Evolutionary conservation across 768 basidiomycete species (phyloP).

Genomic region (Leccinum olivaceopallidum): DNA sequence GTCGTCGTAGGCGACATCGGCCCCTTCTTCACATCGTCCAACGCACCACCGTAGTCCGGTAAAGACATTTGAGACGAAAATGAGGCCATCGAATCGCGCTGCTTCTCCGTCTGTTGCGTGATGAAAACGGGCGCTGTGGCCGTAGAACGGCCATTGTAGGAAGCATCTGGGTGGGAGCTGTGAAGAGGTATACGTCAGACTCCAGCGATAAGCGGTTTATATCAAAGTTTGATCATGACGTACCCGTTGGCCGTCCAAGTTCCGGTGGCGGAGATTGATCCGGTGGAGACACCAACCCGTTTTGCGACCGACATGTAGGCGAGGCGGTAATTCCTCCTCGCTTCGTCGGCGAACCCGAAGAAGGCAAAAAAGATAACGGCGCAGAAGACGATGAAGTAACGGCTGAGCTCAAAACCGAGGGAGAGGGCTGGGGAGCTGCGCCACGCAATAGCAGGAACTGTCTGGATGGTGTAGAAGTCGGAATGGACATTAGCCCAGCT

Average conservation of each 20-base stretch:
- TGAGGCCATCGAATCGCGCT: conserved; percentile 50
- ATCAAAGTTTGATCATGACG: conserved; percentile 10
- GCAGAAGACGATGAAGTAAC: conserved; percentile 50
- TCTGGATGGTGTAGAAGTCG: conserved; percentile 38
- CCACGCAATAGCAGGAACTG: conserved; percentile 47
- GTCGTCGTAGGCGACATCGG: conserved; percentile 26
- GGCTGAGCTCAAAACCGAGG: conserved; percentile 39
- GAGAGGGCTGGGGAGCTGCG: conserved; percentile 20
- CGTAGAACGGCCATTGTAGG: conserved; percentile 22
- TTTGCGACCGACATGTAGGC: conserved; percentile 40
- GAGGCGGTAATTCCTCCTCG: conserved; percentile 53
- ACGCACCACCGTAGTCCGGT: conserved; percentile 39
- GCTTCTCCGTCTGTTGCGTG: conserved; percentile 43
- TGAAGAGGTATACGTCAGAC: neutral
- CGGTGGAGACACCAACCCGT: conserved; percentile 35
- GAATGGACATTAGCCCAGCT: conserved; percentile 51
- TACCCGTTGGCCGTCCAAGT: conserved; percentile 30
- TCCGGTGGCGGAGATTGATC: conserved; percentile 22
- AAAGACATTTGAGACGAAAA: conserved; percentile 46
- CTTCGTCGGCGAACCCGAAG: conserved; percentile 73
- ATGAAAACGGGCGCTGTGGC: conserved; percentile 45
- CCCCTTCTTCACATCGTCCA: conserved; percentile 27
- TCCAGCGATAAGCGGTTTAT: neutral
- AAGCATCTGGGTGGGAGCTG: conserved; percentile 26
- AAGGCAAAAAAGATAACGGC: conserved; percentile 64